Evolutionary conservation across 352 stramenopile species (phyloP).

Genomic region (Thraustochytrium sp.): DNA sequence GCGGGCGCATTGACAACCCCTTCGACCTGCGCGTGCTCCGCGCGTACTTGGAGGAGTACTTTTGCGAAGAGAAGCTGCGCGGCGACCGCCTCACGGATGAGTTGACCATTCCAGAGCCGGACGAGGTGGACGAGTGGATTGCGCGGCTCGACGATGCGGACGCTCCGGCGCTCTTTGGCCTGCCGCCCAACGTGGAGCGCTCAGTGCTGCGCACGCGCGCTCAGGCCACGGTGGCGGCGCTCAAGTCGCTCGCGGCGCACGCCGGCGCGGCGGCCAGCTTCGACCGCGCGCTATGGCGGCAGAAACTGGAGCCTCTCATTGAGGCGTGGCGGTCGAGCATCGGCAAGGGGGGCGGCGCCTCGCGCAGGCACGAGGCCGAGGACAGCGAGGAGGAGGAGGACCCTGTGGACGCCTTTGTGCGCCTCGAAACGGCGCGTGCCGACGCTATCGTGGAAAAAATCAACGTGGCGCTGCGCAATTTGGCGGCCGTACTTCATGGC

Average conservation of each 20-base stretch:
- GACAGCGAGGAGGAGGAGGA: conserved; percentile 29
- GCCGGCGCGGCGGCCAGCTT: conserved; percentile 65
- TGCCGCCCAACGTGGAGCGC: conserved; percentile 88
- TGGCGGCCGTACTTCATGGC: background rate
- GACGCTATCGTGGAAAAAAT: conserved; percentile 11
- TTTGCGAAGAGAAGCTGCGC: conserved; percentile 55
- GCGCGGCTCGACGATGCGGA: conserved; percentile 50
- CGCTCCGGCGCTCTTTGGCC: conserved; percentile 71
- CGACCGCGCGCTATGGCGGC: conserved; percentile 79
- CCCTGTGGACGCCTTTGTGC: conserved; percentile 79
- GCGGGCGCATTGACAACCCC: conserved; percentile 82
- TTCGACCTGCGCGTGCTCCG: conserved; percentile 82
- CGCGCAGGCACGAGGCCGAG: background rate
- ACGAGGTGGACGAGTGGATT: conserved; percentile 22
- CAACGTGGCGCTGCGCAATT: background rate
- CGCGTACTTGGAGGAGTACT: conserved; percentile 75
- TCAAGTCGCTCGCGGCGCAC: conserved; percentile 70
- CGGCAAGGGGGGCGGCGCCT: background rate
- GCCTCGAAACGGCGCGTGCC: conserved; percentile 75
- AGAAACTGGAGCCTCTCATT: conserved; percentile 75
- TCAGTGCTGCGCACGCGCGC: conserved; percentile 82
- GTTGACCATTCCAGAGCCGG: background rate
- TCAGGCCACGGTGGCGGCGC: conserved; percentile 68
- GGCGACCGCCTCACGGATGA: background rate
- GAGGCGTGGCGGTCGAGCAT: conserved; percentile 78